A percentile compares a stretch with the other conserved stretches of the same genome.
Conservation (phyloP, 768 basidiomycete genomes). For the Tricholoma flavovirens region DNA sequence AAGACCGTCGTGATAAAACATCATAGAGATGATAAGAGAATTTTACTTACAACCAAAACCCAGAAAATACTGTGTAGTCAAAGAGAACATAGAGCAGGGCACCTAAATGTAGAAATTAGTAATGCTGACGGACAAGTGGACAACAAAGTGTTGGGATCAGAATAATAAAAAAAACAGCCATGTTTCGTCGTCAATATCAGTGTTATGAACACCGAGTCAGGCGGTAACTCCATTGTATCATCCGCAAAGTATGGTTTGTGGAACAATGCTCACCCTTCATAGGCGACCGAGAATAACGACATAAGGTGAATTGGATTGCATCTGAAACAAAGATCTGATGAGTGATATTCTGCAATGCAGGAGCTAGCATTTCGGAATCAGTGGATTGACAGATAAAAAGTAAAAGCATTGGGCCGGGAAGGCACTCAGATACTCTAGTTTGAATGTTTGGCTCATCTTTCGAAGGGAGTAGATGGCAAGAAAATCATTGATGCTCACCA, state of each 20-base stretch:
- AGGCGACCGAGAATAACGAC: background rate
- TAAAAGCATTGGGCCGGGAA: slow-evolving; percentile 62
- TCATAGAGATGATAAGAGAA: slow-evolving; percentile 35
- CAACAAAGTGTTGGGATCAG: slow-evolving; percentile 37
- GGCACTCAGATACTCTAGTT: slow-evolving; percentile 93
- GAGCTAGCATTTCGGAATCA: slow-evolving; percentile 32
- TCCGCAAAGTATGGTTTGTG: slow-evolving; percentile 30
- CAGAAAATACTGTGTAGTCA: background rate
- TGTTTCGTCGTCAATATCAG: slow-evolving; percentile 65
- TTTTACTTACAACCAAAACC: slow-evolving; percentile 28
- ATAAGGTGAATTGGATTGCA: background rate
- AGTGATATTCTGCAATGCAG: background rate
- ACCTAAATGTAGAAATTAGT: background rate
- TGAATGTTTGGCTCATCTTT: slow-evolving; percentile 67
- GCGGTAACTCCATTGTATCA: slow-evolving; percentile 85
- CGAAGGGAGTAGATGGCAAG: slow-evolving; percentile 3
- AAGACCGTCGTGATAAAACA: slow-evolving; percentile 92
- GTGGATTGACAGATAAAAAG: slow-evolving; percentile 50
- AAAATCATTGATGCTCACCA: background rate
- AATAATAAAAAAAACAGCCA: slow-evolving; percentile 72
- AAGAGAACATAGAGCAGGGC: background rate
- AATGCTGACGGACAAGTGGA: background rate
- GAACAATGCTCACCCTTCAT: slow-evolving; percentile 30
- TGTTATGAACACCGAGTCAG: slow-evolving; percentile 45
- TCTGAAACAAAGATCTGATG: background rate